Conservation (phyloP, 768 basidiomycete species). For the Phlebiopsis flavidoalba region DNA sequence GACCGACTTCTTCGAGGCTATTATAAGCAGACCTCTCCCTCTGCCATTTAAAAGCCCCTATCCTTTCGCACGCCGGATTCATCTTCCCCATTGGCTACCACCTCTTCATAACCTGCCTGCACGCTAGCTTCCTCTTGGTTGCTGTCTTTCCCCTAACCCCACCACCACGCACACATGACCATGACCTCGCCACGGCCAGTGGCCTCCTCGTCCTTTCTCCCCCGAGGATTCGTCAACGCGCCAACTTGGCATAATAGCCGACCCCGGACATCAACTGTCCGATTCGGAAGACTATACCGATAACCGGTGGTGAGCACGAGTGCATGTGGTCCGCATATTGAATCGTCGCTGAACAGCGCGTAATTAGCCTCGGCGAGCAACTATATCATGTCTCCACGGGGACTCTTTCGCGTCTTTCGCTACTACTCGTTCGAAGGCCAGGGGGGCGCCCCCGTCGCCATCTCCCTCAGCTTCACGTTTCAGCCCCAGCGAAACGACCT, state of each 20-base stretch:
- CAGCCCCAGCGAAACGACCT: constrained; percentile 43
- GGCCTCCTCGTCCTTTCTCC: neutral
- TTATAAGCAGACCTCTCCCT: neutral
- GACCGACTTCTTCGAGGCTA: constrained; percentile 4
- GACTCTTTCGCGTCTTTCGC: constrained; percentile 59
- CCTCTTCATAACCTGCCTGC: neutral
- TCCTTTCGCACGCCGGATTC: neutral
- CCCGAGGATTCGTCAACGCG: neutral
- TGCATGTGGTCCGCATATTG: neutral
- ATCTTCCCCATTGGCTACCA: neutral
- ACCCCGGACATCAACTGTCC: neutral
- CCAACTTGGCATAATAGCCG: neutral
- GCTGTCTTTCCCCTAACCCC: neutral
- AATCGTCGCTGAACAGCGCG: neutral
- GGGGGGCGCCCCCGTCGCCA: constrained; percentile 56
- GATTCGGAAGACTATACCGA: constrained; percentile 4
- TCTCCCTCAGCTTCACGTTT: constrained; percentile 56
- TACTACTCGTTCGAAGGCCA: constrained; percentile 64
- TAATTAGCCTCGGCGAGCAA: constrained; percentile 27
- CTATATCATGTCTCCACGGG: constrained; percentile 33
- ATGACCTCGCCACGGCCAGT: neutral
- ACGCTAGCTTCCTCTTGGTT: neutral
- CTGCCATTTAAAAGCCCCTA: neutral
- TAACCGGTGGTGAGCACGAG: neutral
- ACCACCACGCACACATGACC: neutral